Evolutionary conservation across 345 rosid genomes (phyloP).

Genomic region (Heritiera fomes): DNA sequence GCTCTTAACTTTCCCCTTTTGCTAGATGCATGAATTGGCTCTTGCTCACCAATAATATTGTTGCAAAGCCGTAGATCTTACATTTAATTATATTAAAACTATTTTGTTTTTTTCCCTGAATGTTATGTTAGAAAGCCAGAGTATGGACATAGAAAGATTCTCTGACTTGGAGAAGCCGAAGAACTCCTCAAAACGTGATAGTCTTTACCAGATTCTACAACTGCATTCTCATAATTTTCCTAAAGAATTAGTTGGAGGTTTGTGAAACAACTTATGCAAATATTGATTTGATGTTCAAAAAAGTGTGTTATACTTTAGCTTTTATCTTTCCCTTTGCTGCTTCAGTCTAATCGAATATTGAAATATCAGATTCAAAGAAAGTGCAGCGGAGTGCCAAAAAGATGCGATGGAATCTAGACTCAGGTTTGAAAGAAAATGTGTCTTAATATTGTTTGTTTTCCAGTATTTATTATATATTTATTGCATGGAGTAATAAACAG

Average conservation of each 20-base stretch:
- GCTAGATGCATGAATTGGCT: not conserved
- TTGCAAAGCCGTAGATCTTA: not conserved
- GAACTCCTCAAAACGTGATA: constrained; percentile 32
- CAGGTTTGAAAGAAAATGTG: constrained; percentile 8
- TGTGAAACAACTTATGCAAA: constrained; percentile 8
- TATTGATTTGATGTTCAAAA: not conserved
- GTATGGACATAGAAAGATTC: constrained; percentile 51
- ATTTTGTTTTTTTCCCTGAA: not conserved
- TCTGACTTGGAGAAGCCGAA: constrained; percentile 48
- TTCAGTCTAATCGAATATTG: not conserved
- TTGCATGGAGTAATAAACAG: not conserved
- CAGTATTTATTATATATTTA: not conserved
- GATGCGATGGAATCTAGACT: constrained; percentile 19
- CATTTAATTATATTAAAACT: not conserved
- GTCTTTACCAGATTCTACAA: constrained; percentile 44
- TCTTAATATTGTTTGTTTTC: not conserved
- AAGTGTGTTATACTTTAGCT: not conserved
- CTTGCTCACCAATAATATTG: not conserved
- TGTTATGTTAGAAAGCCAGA: constrained; percentile 34
- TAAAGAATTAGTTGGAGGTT: constrained; percentile 53
- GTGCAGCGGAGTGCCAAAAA: constrained; percentile 12
- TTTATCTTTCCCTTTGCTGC: not conserved
- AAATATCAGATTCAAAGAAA: constrained; percentile 8
- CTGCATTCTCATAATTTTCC: constrained; percentile 48
- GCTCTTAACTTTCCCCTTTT: not conserved